Evolutionary conservation across 2,329 filamentous ascomycete species (phyloP).

Genomic region (Alternaria triticina): DNA sequence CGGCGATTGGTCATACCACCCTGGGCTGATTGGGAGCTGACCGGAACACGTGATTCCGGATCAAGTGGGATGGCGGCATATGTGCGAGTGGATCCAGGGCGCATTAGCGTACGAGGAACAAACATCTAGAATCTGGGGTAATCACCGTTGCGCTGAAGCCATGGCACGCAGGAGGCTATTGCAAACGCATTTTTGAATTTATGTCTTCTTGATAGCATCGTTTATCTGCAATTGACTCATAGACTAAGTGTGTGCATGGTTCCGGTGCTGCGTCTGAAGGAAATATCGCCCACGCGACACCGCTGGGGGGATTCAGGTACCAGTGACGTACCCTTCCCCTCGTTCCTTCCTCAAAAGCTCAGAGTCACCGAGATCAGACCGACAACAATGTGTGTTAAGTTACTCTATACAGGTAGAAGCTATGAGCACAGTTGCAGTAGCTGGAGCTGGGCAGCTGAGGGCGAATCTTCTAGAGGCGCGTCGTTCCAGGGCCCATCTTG

Average conservation of each 20-base stretch:
- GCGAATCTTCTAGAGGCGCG: constrained; percentile 17
- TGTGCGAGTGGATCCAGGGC: constrained; percentile 1
- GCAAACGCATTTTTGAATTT: background rate
- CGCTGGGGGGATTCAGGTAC: constrained; percentile 18
- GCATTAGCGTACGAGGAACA: constrained; percentile 9
- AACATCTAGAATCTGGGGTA: constrained; percentile 17
- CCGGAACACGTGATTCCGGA: constrained; percentile 8
- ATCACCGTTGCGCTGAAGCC: background rate
- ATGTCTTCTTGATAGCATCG: background rate
- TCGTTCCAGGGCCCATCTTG: constrained; percentile 3
- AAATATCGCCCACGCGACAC: constrained; percentile 7
- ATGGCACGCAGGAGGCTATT: background rate
- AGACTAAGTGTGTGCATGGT: background rate
- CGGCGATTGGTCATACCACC: constrained; percentile 18
- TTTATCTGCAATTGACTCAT: background rate
- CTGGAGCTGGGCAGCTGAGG: constrained; percentile 1
- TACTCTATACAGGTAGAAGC: background rate
- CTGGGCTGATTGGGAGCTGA: constrained; percentile 1
- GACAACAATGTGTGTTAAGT: constrained; percentile 1
- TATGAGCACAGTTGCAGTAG: constrained; percentile 2
- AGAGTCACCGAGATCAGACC: constrained; percentile 10
- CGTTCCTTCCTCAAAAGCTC: constrained; percentile 4
- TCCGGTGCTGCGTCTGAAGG: background rate
- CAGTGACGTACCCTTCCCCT: constrained; percentile 16
- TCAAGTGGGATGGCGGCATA: constrained; percentile 1